Base-by-base conservation (phyloP, 176 grass and related monocot genomes). In the Musa schizocarpa region DNA sequence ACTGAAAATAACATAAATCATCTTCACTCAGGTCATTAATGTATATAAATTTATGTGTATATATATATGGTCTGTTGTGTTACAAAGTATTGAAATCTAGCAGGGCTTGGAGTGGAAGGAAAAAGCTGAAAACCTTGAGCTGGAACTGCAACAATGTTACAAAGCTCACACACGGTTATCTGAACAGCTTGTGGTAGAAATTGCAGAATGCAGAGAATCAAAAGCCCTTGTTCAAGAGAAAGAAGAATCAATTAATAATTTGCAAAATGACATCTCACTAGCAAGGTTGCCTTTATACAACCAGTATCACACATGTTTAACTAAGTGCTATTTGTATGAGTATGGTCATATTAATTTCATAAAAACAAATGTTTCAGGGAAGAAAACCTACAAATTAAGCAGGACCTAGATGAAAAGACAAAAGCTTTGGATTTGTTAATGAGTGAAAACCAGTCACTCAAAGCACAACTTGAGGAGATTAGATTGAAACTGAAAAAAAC, bases 91-190 rank as follows among this genome's bases (percentile, higher is more conserved):
- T 53, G 50, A 54, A 16, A 61, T 81, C 52, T 57, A 82, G 53
- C 71, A 94, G 95, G 87, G 83, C 62, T 75, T 88, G 72, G 88
- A 94, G 66, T 99, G 91, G 90, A 99, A 99, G 77, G 90, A 99
- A 23, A 99, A 94, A 63, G 88, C 88, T 76, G 95, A 99, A 76
- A 87, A 87, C 14, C 76, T 86, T 14, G 88, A 99, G 29, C 13
- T 94, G 64, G 90, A 99, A 88, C 73, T 99, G 76, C 88, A 99
- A 51, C 90, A 99, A 49, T 92, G 84, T 81, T 89, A 94, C 51
- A 99, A 89, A 53, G 95, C 95, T n/a, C 90, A 99, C 50, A 87
- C 84, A 19, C 82, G 88, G 11, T 53, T 93, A 54, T 91, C 90
- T 0, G 95, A 87, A 52, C 90, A 99, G 63, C 86, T 99, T 22